These are phyloP conservation scores for Esteya vermicola DNA, from an alignment of 2,329 filamentous ascomycete species.

Conservation along the genomic window DNA sequence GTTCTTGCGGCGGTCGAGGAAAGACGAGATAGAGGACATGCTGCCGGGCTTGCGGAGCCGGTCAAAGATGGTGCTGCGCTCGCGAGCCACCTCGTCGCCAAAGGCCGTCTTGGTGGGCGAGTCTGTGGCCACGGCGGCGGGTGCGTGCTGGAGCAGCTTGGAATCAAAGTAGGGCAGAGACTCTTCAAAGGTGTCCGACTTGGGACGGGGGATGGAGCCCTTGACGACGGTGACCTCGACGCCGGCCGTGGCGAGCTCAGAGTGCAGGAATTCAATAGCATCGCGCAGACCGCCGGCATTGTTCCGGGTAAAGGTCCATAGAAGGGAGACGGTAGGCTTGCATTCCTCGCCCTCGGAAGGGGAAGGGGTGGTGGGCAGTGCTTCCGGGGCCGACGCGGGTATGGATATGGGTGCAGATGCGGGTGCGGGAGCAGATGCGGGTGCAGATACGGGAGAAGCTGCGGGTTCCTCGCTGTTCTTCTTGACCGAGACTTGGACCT, in stretches of 20 bases:
- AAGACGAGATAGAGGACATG: constrained; percentile 91
- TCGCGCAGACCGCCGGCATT: constrained; percentile 92
- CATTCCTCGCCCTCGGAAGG: too few species aligned
- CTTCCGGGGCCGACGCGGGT: too few species aligned
- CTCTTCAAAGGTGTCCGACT: constrained; percentile 97
- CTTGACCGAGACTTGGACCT: constrained; percentile 71
- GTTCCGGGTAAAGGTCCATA: constrained; percentile 85
- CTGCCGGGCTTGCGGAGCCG: constrained; percentile 87
- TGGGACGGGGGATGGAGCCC: constrained; percentile 91
- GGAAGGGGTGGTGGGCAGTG: too few species aligned
- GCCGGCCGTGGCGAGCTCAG: constrained; percentile 72
- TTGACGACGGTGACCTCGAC: constrained; percentile 80
- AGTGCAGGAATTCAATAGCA: constrained; percentile 86
- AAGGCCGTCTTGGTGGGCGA: constrained; percentile 81
- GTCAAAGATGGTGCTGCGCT: constrained; percentile 76
- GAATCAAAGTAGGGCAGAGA: constrained; percentile 94
- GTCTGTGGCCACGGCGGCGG: constrained; percentile 65
- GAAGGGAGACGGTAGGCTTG: constrained; percentile 44
- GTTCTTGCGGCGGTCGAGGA: constrained; percentile 90
- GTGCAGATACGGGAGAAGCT: too few species aligned
- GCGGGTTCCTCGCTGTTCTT: constrained; percentile 44
- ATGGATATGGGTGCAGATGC: too few species aligned
- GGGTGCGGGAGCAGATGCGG: too few species aligned
- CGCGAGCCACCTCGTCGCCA: constrained; percentile 63
- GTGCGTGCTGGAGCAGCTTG: constrained; percentile 87